Base-by-base conservation (phyloP, 1,284 basidiomycete species). In the Trametes versicolor region DNA sequence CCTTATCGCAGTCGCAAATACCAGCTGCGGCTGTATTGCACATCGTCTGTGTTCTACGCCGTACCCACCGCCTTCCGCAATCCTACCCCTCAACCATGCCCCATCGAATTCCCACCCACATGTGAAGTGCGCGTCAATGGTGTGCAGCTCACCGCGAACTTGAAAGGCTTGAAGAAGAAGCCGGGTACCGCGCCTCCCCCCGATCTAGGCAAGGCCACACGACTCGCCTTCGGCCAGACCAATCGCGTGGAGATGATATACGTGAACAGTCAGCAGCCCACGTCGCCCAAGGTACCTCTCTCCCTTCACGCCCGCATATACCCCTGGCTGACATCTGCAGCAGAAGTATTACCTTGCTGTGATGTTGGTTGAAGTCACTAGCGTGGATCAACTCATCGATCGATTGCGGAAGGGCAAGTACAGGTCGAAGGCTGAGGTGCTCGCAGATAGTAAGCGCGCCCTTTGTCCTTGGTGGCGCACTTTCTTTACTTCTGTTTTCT, bases 161-260 rank as follows among this genome's bases (percentile, higher is more conserved):
- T 96, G 70, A 95, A 96, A 74, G 97, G 97, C 2, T 80, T 98
- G 72, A 97, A 98, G 83, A 98, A 98, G 79, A 97, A 96, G 74
- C 92, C 96, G n/a, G 96, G 96, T 0, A 98, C 95, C 57, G 94
- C 96, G 0, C 95, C 96, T 21, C 96, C 96, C 0, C 91, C 96
- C 12, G 92, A 97, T 75, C 78, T 98, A 43, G 87, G 87, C 43
- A 90, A 87, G 75, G 79, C 84, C 56, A 78, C 91, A 8, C 82
- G 86, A 62, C 76, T 84, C 32, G 77, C 76, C 48, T 77, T 81
- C 0, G 79, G 77, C 21, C 78, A 83, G 29, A 78, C 81, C 63
- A 95, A 94, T 72, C 86, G 87, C 34, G 81, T 98, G 10, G 92
- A 95, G 68, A 89, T 99, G 82, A 87, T 95, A 6, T 98, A 98